phyloP scores from a whole-genome alignment of 306 rosid species.

The Citrullus amarus region DNA sequence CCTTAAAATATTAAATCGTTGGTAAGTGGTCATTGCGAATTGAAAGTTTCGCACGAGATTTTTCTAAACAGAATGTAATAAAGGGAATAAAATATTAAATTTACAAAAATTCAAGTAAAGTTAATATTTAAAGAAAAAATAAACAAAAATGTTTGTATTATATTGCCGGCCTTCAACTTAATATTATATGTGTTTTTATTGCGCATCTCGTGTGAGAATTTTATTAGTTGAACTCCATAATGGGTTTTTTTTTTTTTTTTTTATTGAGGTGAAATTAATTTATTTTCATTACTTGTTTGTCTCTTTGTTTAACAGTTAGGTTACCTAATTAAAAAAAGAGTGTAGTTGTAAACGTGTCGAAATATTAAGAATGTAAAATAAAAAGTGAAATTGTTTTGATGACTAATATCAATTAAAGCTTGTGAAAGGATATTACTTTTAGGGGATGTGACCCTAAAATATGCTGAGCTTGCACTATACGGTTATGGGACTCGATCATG shows the following conservation, averaged over 20 bases:
- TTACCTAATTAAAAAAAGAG: neutral
- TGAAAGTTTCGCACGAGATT: no score
- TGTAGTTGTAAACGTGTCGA: neutral
- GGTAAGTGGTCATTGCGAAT: no score
- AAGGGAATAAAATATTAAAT: no score
- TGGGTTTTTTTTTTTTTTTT: neutral
- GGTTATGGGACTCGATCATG: neutral
- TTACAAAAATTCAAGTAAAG: no score
- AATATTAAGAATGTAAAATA: neutral
- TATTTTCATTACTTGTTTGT: neutral
- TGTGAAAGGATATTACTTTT: neutral
- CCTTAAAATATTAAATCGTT: no score
- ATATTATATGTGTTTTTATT: neutral
- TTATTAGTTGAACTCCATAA: neutral
- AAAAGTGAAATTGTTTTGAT: neutral
- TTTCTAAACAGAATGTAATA: no score
- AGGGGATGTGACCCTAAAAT: neutral
- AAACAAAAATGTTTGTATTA: no score
- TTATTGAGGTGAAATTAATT: neutral
- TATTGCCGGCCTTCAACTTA: neutral
- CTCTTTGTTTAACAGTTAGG: neutral
- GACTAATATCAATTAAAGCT: neutral
- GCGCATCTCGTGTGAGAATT: neutral
- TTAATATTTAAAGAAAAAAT: no score
- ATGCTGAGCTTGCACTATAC: neutral